These are phyloP conservation scores for Apiospora marii DNA, from an alignment of 2,329 filamentous ascomycete species.

Conservation along the genomic window DNA sequence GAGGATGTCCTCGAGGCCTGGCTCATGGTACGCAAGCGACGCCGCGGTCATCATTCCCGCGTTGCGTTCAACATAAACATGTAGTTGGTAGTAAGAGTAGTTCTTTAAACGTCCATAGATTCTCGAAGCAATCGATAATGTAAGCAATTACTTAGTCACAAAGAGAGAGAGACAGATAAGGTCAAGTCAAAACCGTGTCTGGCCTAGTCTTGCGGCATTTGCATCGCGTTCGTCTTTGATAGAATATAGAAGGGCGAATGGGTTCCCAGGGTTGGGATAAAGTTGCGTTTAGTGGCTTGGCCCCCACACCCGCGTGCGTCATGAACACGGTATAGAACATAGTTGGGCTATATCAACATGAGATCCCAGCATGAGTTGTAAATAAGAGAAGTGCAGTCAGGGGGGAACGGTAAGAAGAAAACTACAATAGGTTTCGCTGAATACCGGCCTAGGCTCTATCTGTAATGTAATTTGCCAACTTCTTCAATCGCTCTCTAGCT, in stretches of 20 bases:
- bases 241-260: background rate
- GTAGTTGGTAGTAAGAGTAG: background rate
- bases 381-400: background rate
- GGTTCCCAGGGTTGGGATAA: background rate
- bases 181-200: background rate
- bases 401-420: background rate
- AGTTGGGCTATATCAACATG: background rate
- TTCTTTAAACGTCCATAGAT: background rate
- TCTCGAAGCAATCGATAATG: background rate
- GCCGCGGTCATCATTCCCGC: background rate
- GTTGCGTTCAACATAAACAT: background rate
- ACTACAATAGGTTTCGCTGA: background rate
- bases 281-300: conserved; percentile 6
- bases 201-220: background rate
- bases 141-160: too few relatives aligned
- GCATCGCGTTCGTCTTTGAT: background rate
- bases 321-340: background rate
- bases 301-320: background rate
- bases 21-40: conserved; percentile 67
- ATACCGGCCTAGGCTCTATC: background rate
- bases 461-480: background rate
- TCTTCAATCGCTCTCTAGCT: conserved; percentile 44
- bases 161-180: too few relatives aligned
- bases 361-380: background rate
- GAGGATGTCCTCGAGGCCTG: conserved; percentile 65